These are phyloP conservation scores for Lichtheimia hyalospora DNA, from an alignment of 371 early-diverging fungal species.

Conservation along the genomic window DNA sequence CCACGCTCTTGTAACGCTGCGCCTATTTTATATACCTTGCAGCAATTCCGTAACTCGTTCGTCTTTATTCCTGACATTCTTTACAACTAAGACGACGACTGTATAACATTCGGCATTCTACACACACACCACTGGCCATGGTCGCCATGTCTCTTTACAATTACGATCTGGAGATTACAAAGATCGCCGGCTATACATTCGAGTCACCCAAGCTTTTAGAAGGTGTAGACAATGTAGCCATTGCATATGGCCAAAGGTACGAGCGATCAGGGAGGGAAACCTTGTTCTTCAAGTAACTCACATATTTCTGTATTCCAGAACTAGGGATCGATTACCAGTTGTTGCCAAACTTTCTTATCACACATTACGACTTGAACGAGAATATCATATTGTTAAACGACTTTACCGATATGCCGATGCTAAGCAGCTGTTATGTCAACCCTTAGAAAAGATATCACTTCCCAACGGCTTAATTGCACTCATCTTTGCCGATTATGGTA, in stretches of 20 bases:
- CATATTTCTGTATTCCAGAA: conserved; percentile 15
- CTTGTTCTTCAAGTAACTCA: neutral
- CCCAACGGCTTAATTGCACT: conserved; percentile 32
- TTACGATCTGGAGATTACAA: conserved; percentile 21
- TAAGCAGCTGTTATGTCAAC: conserved; percentile 31
- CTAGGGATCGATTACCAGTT: conserved; percentile 37
- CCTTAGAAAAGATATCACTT: conserved; percentile 34
- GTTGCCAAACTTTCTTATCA: conserved; percentile 49
- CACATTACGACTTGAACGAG: conserved; percentile 42
- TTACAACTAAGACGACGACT: no score
- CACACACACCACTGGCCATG: conserved; percentile 2
- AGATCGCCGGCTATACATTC: conserved; percentile 36
- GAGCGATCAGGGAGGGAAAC: no score
- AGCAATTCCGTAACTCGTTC: no score
- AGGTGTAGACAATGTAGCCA: conserved; percentile 35
- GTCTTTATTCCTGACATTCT: no score
- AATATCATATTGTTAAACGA: conserved; percentile 45
- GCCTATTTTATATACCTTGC: no score
- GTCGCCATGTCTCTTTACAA: conserved; percentile 19
- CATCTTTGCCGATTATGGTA: conserved; percentile 38
- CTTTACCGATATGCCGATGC: conserved; percentile 31
- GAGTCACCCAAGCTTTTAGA: conserved; percentile 24
- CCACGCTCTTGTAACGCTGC: no score
- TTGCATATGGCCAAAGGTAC: conserved; percentile 45
- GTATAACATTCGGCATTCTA: no score